Evolutionary conservation across 163 green algal genomes (phyloP).

Genomic region (Trebouxia gelatinosa): DNA sequence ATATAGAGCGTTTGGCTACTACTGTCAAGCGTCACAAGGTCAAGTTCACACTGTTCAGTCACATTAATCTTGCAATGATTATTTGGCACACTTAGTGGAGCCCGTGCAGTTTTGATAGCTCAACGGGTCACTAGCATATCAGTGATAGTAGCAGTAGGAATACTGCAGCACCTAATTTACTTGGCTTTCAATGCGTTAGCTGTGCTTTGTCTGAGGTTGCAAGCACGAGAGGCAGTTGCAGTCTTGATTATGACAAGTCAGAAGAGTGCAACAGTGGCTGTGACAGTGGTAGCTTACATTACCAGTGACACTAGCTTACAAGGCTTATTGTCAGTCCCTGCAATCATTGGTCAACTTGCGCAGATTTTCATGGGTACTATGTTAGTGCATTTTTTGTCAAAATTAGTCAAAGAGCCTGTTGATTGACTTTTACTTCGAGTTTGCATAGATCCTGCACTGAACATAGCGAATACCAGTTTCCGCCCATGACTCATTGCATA

Average conservation of each 20-base stretch:
- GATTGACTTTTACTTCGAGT: background rate
- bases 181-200: slow-evolving; percentile 35
- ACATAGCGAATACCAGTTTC: too few relatives aligned
- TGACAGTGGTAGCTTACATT: slow-evolving; percentile 62
- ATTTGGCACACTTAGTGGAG: slow-evolving; percentile 64
- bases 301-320: slow-evolving; percentile 31
- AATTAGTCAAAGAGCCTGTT: background rate
- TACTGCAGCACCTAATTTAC: slow-evolving; percentile 59
- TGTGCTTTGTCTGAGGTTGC: slow-evolving; percentile 40
- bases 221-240: slow-evolving; percentile 47
- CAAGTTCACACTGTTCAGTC: slow-evolving; percentile 47
- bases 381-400: background rate
- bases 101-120: slow-evolving; percentile 45
- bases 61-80: slow-evolving; percentile 62
- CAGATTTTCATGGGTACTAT: slow-evolving; percentile 58
- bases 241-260: slow-evolving; percentile 58
- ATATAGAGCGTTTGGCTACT: background rate
- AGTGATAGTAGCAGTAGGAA: slow-evolving; percentile 47
- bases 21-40: slow-evolving; percentile 53
- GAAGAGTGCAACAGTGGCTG: slow-evolving; percentile 59
- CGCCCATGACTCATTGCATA: too few relatives aligned
- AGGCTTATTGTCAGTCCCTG: slow-evolving; percentile 53
- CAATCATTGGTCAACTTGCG: slow-evolving; percentile 53
- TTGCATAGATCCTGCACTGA: too few relatives aligned
- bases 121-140: slow-evolving; percentile 48